phyloP scores from a whole-genome alignment of 768 basidiomycete genomes.

The Boletus patriciae region DNA sequence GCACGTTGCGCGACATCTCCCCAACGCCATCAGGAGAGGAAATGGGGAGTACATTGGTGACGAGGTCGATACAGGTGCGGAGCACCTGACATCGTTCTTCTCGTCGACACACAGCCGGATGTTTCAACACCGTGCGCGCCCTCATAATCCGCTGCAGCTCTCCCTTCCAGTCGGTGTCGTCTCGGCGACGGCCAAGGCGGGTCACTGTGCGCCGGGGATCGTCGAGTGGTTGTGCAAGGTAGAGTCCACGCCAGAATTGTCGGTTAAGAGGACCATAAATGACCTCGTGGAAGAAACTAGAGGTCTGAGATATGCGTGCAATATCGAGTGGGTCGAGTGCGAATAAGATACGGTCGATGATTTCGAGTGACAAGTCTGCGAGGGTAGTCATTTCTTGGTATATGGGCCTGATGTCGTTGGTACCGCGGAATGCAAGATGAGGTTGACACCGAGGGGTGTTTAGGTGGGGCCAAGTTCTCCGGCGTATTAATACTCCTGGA shows the following conservation, averaged over 20 bases:
- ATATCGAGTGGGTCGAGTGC: conserved; percentile 63
- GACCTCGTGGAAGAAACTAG: conserved; percentile 40
- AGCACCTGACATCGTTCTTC: conserved; percentile 47
- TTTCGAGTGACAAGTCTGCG: conserved; percentile 53
- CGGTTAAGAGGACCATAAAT: conserved; percentile 47
- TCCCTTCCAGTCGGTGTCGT: conserved; percentile 49
- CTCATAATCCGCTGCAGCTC: conserved; percentile 57
- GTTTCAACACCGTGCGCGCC: conserved; percentile 47
- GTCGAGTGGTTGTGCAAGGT: conserved; percentile 62
- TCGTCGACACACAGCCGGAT: conserved; percentile 35
- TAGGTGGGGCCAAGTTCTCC: neutral
- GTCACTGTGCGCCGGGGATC: conserved; percentile 56
- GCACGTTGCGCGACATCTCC: conserved; percentile 49
- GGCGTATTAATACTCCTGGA: conserved; percentile 12
- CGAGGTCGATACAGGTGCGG: conserved; percentile 51
- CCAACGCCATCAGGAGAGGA: conserved; percentile 22
- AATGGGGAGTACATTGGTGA: conserved; percentile 43
- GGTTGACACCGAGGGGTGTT: neutral
- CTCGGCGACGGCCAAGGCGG: conserved; percentile 28
- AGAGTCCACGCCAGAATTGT: conserved; percentile 62
- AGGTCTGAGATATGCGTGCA: conserved; percentile 52
- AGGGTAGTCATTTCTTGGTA: conserved; percentile 20
- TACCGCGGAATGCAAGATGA: neutral
- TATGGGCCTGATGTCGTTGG: neutral
- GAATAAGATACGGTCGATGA: conserved; percentile 57